phyloP scores from a whole-genome alignment of 1,139 yeast genomes.

The Starmera stellimalicola region DNA sequence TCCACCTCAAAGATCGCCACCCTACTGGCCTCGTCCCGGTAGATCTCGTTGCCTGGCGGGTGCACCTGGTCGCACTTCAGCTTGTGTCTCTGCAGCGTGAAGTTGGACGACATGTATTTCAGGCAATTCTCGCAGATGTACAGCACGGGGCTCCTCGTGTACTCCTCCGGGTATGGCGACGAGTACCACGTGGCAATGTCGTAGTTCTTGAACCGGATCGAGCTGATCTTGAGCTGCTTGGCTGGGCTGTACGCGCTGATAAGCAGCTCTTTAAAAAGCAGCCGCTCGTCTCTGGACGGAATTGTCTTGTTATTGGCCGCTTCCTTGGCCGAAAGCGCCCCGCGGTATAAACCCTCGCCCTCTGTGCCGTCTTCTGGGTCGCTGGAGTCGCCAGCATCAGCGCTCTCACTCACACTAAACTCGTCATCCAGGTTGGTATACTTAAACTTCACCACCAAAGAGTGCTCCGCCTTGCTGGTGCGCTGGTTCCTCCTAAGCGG shows the following conservation, averaged over 20 bases:
- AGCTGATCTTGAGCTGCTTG: conserved; percentile 30
- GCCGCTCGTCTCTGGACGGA: conserved; percentile 46
- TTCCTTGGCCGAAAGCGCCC: conserved; percentile 48
- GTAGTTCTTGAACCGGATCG: conserved; percentile 57
- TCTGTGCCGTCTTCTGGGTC: conserved; percentile 8
- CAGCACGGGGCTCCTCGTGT: conserved; percentile 49
- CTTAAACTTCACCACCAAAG: no score
- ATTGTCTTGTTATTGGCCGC: conserved; percentile 53
- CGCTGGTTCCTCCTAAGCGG: no score
- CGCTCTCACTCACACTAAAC: conserved; percentile 12
- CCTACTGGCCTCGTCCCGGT: conserved; percentile 56
- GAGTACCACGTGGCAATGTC: conserved; percentile 89
- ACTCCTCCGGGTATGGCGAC: conserved; percentile 90
- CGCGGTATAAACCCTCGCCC: conserved; percentile 53
- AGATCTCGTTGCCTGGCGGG: conserved; percentile 92
- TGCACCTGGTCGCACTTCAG: conserved; percentile 57
- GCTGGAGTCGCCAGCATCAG: conserved; percentile 1
- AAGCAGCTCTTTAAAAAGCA: conserved; percentile 33
- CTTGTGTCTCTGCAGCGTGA: conserved; percentile 59
- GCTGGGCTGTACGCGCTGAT: conserved; percentile 9
- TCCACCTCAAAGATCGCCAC: conserved; percentile 85
- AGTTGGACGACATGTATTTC: conserved; percentile 69
- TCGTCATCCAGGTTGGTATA: no score
- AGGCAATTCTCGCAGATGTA: conserved; percentile 82
- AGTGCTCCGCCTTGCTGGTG: no score